Base-by-base conservation (phyloP, 2,329 filamentous ascomycete species). In the Claviceps pusilla region DNA sequence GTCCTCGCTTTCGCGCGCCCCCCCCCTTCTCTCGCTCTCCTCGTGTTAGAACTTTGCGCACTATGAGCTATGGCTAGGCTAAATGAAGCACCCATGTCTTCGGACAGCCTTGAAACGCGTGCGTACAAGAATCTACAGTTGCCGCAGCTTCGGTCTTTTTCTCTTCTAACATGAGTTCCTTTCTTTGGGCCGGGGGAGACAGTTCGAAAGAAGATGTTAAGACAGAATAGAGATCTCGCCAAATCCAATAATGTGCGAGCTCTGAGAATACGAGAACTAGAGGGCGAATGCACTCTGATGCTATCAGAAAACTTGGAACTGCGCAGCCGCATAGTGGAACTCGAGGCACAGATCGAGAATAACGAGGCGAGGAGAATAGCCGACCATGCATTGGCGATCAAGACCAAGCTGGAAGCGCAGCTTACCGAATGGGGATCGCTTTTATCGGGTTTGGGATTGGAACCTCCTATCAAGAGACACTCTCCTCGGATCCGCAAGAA, bases 201-300 rank as follows among this genome's bases (percentile, higher is more conserved):
- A 90, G 86, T 91, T 56, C 86, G 87, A 66, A 80, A 84, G 63
- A 83, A 85, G 65, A 88, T 90, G 65, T 74, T 90, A 62, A 80
- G 87, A 54, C 88, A 93, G 66, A 94, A 94, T 66, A 80, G 86
- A 69, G 87, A 93, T 63, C 84, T 93, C 59, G 87, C 87, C 58
- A 82, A 83, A 65, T 80, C 78, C 62, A 93, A 94, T 70, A 88
- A 87, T 29, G 77, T 79, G 51, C 86, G 90, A 66, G 86, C 85
- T 37, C 75, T 88, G 37, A 83, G 84, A 59, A 90, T 93, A 62
- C 82, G 87, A 57, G 80, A 76, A 58, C 76, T 93, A 56, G 87
- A 91, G 64, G 80, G 83, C 64, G 86, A 94, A 67, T 83, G 80
- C 58, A 82, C 84, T 45, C 80, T 82, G 50, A 77, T 90, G 59